These are phyloP conservation scores for Hypoxylon fuscum DNA, from an alignment of 495 filamentous ascomycete species.

Conservation along the genomic window DNA sequence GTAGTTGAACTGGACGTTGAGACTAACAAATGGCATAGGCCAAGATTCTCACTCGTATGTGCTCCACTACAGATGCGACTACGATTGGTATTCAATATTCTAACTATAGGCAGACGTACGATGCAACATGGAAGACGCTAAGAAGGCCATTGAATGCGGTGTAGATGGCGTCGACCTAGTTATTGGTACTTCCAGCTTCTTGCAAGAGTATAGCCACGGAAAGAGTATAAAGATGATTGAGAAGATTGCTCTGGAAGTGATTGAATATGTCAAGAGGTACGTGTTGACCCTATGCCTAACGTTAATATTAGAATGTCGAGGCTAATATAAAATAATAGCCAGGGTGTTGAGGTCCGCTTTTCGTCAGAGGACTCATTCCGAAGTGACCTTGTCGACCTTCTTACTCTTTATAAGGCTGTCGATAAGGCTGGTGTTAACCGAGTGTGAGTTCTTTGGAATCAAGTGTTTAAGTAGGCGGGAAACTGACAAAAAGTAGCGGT, in stretches of 20 bases:
- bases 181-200: constrained; percentile 90
- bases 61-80: too few relatives aligned
- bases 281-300: too few relatives aligned
- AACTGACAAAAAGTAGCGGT: constrained; percentile 84
- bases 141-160: constrained; percentile 82
- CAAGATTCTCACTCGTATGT: constrained; percentile 60
- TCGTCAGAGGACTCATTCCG: constrained; percentile 86
- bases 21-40: too few relatives aligned
- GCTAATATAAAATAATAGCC: too few relatives aligned
- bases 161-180: constrained; percentile 81
- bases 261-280: constrained; percentile 91
- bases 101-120: too few relatives aligned
- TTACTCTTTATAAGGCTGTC: constrained; percentile 79
- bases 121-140: constrained; percentile 98
- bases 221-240: constrained; percentile 94
- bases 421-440: too few relatives aligned
- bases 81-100: too few relatives aligned
- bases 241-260: constrained; percentile 92
- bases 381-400: constrained; percentile 79
- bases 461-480: too few relatives aligned
- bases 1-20: too few relatives aligned
- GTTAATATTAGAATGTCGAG: too few relatives aligned
- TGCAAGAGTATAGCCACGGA: constrained; percentile 91
- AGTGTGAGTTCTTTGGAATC: too few relatives aligned
- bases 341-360: constrained; percentile 80